Base-by-base conservation (phyloP, 2,329 filamentous ascomycete species). In the Pseudocercospora eumusae region DNA sequence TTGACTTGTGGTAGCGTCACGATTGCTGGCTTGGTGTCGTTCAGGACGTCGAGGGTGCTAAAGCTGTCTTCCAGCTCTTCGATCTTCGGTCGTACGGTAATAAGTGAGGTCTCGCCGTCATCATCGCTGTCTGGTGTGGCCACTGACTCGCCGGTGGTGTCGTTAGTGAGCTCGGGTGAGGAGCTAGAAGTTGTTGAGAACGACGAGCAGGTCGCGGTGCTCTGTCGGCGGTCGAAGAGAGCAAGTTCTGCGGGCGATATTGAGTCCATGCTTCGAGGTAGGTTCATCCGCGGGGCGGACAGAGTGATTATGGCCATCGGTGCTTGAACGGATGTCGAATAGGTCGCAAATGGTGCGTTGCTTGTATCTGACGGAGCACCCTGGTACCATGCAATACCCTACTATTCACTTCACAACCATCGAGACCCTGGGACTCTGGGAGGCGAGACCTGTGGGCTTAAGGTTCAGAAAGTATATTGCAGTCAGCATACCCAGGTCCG, bases 51-150 rank as follows among this genome's bases (percentile, higher is more conserved):
- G 53, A 75, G 74, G 66, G 56, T 54, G 28, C 21, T 55, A 5
- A 75, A 75, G 25, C 81, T 76, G 18, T 81, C 80, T 57, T 82
- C 81, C 21, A 81, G 66, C 71, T 85, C 82, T 71, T 86, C 83
- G 45, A 84, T 74, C 74, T 86, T 85, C 21, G 82, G 82, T 10
- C 78, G 74, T 9, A 64, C 33, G 10, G 25, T 25, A 27, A 60
- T 25, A 27, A 60, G 55, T 27, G 64, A 60, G 10, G 47, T 28
- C 66, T 69, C 20, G 64, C 62, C 11, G 62, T 66, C 52, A 64
- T 71, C 36, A 64, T 69, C 53, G 63, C 67, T 49, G 59, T 66
- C 61, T 20, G 60, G 65, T 20, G 63, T 65, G 52, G 44, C 56
- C 20, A 60, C 56, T 42, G 55, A 45, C 25, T 40, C 27, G 31